Evolutionary conservation across 1,139 yeast species (phyloP), one percentile per base, ranked within the genome.

Genomic region (Taphrina sp.): DNA sequence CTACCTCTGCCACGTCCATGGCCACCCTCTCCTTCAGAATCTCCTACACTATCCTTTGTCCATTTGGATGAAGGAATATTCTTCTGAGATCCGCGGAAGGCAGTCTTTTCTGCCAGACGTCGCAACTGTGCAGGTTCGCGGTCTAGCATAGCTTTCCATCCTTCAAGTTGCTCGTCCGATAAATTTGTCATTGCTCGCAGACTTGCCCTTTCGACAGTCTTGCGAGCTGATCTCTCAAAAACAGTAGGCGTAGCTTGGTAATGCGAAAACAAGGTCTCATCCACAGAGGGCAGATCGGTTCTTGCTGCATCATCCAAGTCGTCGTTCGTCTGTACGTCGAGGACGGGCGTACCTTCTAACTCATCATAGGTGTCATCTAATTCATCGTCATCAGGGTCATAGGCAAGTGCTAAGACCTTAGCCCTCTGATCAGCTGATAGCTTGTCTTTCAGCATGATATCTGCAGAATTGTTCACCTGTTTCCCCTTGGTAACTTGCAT

Each of bases 141-240:
- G 49, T 78, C 76, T 31, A 89, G 68, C 83, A 85, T 84, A 59
- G 85, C 72, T 1, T 85, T 83, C 96, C 96, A 90, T 0, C 95
- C 95, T 72, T 90, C 96, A 44, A 90, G 79, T 67, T 88, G 95
- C 65, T 87, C 96, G 67, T 89, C 92, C 0, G 89, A 74, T 95
- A 95, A 86, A 0, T 74, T 78, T 2, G 61, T 57, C 35, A 72
- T 71, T 14, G 68, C 65, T 62, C 76, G 79, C 64, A 88, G 70
- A 20, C 75, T 77, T 26, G 72, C 70, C 57, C 96, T 74, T 7
- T 65, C 68, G 36, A 74, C 69, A 0, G 82, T 65, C 52, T 81
- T 80, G 58, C 96, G 73, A 3, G 73, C 68, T 0, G 70, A 61
- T 59, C 78, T 75, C 5, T 71, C 76, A 61, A 90, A 83, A 8